Evolutionary conservation across 768 basidiomycete species (phyloP).

Genomic region (Calocybe cyanea): DNA sequence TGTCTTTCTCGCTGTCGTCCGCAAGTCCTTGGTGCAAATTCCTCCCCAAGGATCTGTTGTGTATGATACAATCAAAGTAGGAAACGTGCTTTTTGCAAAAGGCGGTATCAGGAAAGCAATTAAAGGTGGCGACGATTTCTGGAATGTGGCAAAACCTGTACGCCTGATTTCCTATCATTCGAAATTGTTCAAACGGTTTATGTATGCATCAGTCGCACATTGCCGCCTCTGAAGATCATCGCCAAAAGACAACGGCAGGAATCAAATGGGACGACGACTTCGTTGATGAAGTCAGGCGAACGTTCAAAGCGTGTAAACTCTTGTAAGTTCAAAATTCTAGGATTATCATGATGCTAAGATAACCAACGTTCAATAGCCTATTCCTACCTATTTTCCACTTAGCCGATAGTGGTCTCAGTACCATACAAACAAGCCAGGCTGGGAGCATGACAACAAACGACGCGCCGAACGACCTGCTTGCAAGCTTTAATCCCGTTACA

Average conservation of each 20-base stretch:
- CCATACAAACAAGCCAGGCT: conserved; percentile 24
- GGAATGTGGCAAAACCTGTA: conserved; percentile 23
- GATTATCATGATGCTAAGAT: not conserved
- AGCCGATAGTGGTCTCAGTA: conserved; percentile 25
- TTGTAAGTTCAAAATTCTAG: conserved; percentile 13
- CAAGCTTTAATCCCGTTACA: conserved; percentile 30
- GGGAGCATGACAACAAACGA: conserved; percentile 28
- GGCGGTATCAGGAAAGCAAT: conserved; percentile 13
- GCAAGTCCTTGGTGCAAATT: conserved; percentile 22
- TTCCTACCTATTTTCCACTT: conserved; percentile 27
- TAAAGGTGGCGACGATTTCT: conserved; percentile 23
- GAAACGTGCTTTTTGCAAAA: conserved; percentile 12
- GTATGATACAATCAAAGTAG: conserved; percentile 22
- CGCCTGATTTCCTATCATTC: not conserved
- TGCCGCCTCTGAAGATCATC: conserved; percentile 13
- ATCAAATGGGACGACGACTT: conserved; percentile 29
- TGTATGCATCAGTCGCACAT: conserved; percentile 15
- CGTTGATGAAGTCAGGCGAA: conserved; percentile 28
- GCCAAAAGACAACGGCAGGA: conserved; percentile 13
- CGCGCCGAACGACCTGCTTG: conserved; percentile 26
- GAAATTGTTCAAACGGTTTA: not conserved
- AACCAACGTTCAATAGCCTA: conserved; percentile 6
- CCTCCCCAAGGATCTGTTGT: conserved; percentile 34
- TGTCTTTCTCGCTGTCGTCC: conserved; percentile 24
- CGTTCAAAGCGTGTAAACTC: conserved; percentile 27